These are phyloP conservation scores for Naegleria fowleri DNA, from an alignment of 208 protist species.

Conservation along the genomic window DNA sequence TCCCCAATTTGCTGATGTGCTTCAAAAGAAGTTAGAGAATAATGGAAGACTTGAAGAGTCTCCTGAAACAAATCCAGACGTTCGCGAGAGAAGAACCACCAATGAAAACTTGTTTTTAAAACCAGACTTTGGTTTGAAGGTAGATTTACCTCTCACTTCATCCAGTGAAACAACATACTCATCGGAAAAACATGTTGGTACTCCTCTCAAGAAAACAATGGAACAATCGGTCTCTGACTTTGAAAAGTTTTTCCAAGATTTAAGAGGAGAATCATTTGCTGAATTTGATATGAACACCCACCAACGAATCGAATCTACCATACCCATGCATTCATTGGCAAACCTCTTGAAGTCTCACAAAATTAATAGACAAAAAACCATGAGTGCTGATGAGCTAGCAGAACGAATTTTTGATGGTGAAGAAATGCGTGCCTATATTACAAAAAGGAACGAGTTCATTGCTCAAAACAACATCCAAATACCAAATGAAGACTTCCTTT, in stretches of 20 bases:
- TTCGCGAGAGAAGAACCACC: background rate
- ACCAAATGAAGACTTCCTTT: background rate
- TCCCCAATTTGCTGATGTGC: background rate
- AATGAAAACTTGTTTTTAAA: background rate
- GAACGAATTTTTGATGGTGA: background rate
- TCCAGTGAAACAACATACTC: background rate
- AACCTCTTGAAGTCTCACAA: background rate
- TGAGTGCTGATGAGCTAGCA: background rate
- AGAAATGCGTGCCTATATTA: background rate
- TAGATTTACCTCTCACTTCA: background rate
- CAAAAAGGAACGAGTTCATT: background rate
- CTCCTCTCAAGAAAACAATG: background rate
- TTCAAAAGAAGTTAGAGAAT: constrained; percentile 1
- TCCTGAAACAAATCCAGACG: background rate
- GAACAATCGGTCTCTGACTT: background rate
- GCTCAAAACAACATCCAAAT: background rate
- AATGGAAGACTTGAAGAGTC: background rate
- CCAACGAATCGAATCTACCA: background rate
- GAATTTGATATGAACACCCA: background rate
- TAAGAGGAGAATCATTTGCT: background rate
- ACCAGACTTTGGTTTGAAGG: background rate
- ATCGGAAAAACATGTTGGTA: background rate
- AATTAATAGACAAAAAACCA: background rate
- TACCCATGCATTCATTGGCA: background rate
- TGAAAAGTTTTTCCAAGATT: background rate